These are phyloP conservation scores for Cryptosporidium sp. DNA, from an alignment of 169 alveolate species.

Conservation along the genomic window DNA sequence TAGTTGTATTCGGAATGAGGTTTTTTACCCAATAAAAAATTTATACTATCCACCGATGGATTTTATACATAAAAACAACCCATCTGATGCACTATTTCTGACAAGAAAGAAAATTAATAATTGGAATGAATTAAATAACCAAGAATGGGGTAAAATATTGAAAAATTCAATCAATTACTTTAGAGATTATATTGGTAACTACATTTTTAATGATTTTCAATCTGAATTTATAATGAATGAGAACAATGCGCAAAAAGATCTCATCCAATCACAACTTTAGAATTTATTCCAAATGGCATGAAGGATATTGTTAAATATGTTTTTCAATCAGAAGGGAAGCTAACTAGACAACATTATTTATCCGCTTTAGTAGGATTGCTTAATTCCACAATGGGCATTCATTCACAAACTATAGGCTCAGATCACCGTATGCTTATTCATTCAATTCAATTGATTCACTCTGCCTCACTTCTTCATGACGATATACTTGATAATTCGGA, in stretches of 20 bases:
- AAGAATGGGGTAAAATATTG: background rate
- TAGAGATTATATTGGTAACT: background rate
- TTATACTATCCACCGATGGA: background rate
- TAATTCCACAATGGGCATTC: background rate
- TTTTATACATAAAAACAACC: background rate
- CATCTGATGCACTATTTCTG: background rate
- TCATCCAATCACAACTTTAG: background rate
- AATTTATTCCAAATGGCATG: background rate
- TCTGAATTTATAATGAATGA: background rate
- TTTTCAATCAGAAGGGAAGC: background rate
- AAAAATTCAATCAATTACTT: background rate
- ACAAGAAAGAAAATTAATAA: background rate
- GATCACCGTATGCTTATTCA: slow-evolving; percentile 23
- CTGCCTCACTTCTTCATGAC: slow-evolving; percentile 17
- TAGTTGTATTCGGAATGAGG: slow-evolving; percentile 3
- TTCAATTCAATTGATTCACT: slow-evolving; percentile 19
- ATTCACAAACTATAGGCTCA: background rate
- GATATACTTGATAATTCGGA: slow-evolving; percentile 13
- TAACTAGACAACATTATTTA: background rate
- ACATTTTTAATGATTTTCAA: background rate
- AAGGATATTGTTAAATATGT: background rate
- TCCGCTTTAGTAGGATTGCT: background rate
- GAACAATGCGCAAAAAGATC: background rate
- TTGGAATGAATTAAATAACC: slow-evolving; percentile 2
- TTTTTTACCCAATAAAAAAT: background rate